phyloP scores from a whole-genome alignment of 2,329 filamentous ascomycete genomes.

The Ophiostoma quercus region DNA sequence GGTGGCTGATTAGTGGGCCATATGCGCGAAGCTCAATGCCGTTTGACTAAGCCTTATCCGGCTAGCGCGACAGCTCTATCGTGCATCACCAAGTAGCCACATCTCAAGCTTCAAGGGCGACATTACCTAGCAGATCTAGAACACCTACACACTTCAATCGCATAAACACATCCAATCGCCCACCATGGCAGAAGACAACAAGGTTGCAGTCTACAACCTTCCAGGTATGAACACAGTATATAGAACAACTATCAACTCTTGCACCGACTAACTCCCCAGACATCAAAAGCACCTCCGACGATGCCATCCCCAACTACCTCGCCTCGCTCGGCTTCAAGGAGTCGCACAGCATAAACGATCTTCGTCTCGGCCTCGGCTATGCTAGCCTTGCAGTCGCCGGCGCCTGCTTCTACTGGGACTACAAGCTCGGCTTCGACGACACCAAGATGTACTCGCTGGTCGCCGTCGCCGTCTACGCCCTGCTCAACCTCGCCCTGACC shows the following conservation, averaged over 20 bases:
- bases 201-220: slow-evolving; percentile 63
- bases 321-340: slow-evolving; percentile 81
- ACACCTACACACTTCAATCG: background rate
- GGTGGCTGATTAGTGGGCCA: background rate
- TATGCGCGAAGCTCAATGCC: background rate
- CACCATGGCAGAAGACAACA: slow-evolving; percentile 49
- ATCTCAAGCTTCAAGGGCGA: background rate
- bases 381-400: slow-evolving; percentile 72
- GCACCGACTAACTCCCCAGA: slow-evolving; percentile 49
- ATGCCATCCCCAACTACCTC: slow-evolving; percentile 89
- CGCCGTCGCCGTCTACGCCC: slow-evolving; percentile 73
- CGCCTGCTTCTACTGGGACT: slow-evolving; percentile 86
- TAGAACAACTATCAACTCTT: too few relatives aligned
- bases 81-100: slow-evolving; percentile 14
- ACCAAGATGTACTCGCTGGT: slow-evolving; percentile 76
- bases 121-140: background rate
- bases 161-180: slow-evolving; percentile 7
- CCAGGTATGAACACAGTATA: slow-evolving; percentile 43
- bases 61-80: background rate
- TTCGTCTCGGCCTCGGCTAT: slow-evolving; percentile 80
- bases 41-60: background rate
- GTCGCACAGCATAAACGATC: slow-evolving; percentile 72
- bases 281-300: slow-evolving; percentile 93
- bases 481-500: slow-evolving; percentile 72
- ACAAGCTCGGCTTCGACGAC: slow-evolving; percentile 79